Base-by-base conservation (phyloP, 345 rosid species). In the Brassica cretica region DNA sequence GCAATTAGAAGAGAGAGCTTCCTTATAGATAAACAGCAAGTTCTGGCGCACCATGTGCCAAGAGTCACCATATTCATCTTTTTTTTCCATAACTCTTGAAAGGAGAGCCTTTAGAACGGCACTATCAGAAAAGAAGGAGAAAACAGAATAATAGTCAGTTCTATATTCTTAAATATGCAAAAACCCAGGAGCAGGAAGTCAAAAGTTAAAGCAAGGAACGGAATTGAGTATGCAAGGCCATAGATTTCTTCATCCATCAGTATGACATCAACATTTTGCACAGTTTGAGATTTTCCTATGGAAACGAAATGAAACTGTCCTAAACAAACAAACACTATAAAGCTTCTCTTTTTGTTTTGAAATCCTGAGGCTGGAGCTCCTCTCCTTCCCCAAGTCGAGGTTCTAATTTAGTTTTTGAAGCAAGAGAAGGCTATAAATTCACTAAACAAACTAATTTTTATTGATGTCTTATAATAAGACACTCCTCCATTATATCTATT, bases 1-100 rank as follows among this genome's bases (percentile, higher is more conserved):
- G 73, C 92, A 85, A 82, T 81, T 87, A 49, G 96, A 86, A 72
- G 97, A 85, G 67, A 94, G 89, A 56, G 98, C 90, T 85, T 87
- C 93, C 63, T 68, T 83, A 80, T 92, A 92, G 71, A 94, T 77
- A 76, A 21, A 55, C 3, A 92, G 82, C 87, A 94, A 74, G 61
- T 88, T 87, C 78, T 86, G 86, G 83, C 87, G 86, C 82, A 84
- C 46, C 66, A 80, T 78, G 85, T 64, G 68, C 93, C 98, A 84
- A 15, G 87, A 73, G 79, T 78, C 90, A 59, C 89, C 89, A 78
- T 82, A 86, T 30, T 82, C 86, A 74, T 81, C 86, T 76, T 81
- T 89, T 69, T 84, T 82, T 71, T 91, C 89, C 75, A 91, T 83
- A 78, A 91, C 82, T 85, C 82, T 88, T 82, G 82, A 77, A 73